Percentiles rank a stretch among this genome's conserved stretches.
phyloP scores from a whole-genome alignment of 2,329 filamentous ascomycete species.

The Acephala macrosclerotiorum region DNA sequence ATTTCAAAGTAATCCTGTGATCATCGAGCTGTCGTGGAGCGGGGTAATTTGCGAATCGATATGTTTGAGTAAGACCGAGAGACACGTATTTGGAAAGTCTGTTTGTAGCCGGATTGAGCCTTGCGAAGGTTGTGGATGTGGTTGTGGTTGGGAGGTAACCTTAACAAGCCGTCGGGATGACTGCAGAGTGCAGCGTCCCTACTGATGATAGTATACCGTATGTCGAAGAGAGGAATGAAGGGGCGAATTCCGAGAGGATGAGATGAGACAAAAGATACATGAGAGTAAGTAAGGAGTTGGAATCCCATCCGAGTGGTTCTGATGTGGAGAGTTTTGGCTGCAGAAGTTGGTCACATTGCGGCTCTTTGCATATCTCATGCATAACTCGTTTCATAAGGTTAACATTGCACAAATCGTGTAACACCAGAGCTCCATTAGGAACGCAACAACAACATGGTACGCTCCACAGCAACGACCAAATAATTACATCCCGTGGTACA shows the following conservation, averaged over 20 bases:
- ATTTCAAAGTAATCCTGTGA: not conserved
- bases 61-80: constrained; percentile 8
- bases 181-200: not conserved
- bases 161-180: constrained; percentile 3
- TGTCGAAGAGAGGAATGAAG: constrained; percentile 4
- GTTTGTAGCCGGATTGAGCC: not conserved
- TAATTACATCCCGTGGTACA: constrained; percentile 12
- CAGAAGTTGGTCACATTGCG: not conserved
- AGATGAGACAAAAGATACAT: too few species aligned
- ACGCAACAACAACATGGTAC: constrained; percentile 13
- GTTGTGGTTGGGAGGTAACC: constrained; percentile 6
- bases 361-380: constrained; percentile 20
- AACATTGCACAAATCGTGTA: constrained; percentile 12
- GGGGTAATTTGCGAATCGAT: constrained; percentile 3
- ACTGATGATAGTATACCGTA: not conserved
- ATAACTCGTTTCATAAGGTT: constrained; percentile 17
- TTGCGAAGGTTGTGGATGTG: not conserved
- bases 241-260: constrained; percentile 7
- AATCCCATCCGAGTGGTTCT: constrained; percentile 13
- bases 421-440: constrained; percentile 4
- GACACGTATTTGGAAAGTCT: not conserved
- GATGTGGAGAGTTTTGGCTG: not conserved
- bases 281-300: not conserved
- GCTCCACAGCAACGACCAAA: constrained; percentile 7
- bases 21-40: not conserved